Evolutionary conservation across 139 green algal genomes (phyloP), one percentile per base, ranked within the genome.

Genomic region (Prasinococcaceae sp.): DNA sequence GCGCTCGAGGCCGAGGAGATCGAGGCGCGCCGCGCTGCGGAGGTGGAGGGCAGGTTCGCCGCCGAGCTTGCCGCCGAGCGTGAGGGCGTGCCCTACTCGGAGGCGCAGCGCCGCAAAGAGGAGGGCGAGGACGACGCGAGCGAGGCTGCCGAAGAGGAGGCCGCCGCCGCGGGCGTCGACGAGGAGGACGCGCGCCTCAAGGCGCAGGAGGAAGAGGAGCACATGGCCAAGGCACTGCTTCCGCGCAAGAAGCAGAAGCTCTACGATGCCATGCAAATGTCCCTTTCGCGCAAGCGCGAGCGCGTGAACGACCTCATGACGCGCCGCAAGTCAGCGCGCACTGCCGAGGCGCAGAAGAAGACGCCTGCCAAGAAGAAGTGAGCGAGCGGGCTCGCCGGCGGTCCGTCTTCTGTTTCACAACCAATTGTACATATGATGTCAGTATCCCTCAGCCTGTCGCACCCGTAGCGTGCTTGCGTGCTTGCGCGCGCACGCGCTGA

Each of bases 161-260:
- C 14, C 20, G 47, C 39, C 0, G 41, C 19, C 14, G 54, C 17
- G 25, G 46, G 20, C 3, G 32, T 24, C 1, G 28, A 40, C 6
- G 37, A 54, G 3, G 9, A n/a, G n/a, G n/a, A n/a, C n/a, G n/a
- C n/a, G n/a, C n/a, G n/a, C n/a, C n/a, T n/a, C n/a, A n/a, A n/a
- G 43, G 23, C 53, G 38, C 47, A 55, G 16, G 52, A 58, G 6
- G 60, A 73, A 6, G 64, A 64, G 19, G 46, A 61, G 45, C 46
- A 24, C 2, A 80, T 94, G 72, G 78, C 79, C 32, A 74, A 81
- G 40, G 81, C 90, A 1, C 86, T 97, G 78, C 92, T 97, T 79
- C 82, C 73, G 6, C 70, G 82, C 47, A 95, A 95, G 74, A 72
- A 63, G 17, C 55, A 70, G 12, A 85, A 87, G 66, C 52, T 93